phyloP scores from a whole-genome alignment of 2,329 filamentous ascomycete species.

The Verticillium albo-atrum region DNA sequence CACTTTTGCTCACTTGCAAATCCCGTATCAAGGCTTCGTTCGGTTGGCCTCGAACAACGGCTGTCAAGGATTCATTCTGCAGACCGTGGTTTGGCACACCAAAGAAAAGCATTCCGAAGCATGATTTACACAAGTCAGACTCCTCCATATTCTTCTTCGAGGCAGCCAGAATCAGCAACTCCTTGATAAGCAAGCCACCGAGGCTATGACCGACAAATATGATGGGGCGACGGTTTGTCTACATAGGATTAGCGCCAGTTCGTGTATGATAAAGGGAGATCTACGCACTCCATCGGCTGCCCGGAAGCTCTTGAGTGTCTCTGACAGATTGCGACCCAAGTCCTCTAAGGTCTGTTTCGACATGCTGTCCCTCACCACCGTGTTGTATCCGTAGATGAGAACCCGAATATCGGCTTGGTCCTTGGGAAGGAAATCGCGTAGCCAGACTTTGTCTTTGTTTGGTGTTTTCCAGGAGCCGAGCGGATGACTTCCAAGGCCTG shows the following conservation, averaged over 20 bases:
- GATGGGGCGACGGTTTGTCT: conserved; percentile 13
- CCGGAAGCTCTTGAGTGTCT: conserved; percentile 12
- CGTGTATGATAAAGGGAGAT: neutral
- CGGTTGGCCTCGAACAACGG: conserved; percentile 16
- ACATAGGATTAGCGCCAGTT: neutral
- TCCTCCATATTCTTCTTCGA: neutral
- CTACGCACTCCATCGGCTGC: conserved; percentile 7
- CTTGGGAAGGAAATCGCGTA: conserved; percentile 20
- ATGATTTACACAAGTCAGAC: conserved; percentile 10
- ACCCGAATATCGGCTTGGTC: conserved; percentile 17
- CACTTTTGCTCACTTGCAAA: conserved; percentile 14
- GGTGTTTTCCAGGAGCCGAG: conserved; percentile 22
- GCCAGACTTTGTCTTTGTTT: conserved; percentile 19
- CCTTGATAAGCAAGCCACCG: conserved; percentile 20
- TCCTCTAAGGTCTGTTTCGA: conserved; percentile 16
- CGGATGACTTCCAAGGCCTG: conserved; percentile 22
- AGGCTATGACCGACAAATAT: conserved; percentile 21
- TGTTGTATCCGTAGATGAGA: conserved; percentile 25
- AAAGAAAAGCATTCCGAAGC: conserved; percentile 19
- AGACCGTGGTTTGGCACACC: conserved; percentile 22
- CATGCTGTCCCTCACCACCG: conserved; percentile 13
- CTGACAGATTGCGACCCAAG: conserved; percentile 10
- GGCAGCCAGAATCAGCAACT: conserved; percentile 7
- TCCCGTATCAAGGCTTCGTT: conserved; percentile 16
- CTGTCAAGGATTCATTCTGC: conserved; percentile 13